These are phyloP conservation scores for Diaporthe vexans DNA, from an alignment of 2,329 filamentous ascomycete species.

Conservation along the genomic window DNA sequence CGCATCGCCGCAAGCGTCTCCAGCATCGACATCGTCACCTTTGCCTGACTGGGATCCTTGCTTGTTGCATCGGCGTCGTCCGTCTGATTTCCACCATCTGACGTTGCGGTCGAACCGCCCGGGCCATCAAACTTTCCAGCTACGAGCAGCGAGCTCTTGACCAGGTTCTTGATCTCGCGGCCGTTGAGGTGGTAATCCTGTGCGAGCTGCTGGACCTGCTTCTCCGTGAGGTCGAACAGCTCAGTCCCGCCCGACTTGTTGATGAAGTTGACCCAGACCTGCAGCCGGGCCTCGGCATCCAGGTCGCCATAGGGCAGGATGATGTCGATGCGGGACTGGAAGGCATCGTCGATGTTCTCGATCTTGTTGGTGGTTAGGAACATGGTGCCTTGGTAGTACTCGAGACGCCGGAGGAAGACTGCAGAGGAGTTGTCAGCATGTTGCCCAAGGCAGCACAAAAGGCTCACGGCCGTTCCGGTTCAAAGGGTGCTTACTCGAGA, in stretches of 20 bases:
- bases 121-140: conserved; percentile 1
- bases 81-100: not conserved
- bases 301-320: conserved; percentile 52
- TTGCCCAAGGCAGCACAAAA: not conserved
- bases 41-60: not conserved
- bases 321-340: conserved; percentile 54
- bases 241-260: conserved; percentile 48
- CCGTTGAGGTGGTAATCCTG: conserved; percentile 59
- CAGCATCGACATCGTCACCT: conserved; percentile 1
- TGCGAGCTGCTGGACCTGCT: conserved; percentile 54
- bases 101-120: too few relatives aligned
- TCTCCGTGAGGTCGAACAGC: conserved; percentile 49
- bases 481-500: conserved; percentile 43
- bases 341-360: conserved; percentile 52
- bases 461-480: not conserved
- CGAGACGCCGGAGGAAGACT: conserved; percentile 50
- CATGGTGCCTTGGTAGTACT: conserved; percentile 55
- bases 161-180: conserved; percentile 65
- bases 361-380: conserved; percentile 56
- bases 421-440: not conserved
- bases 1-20: conserved; percentile 15
- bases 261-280: conserved; percentile 54
- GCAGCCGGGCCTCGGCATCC: conserved; percentile 45
- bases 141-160: conserved; percentile 50
- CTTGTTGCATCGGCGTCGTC: not conserved